These are phyloP conservation scores for Blepharisma japonicum DNA, from an alignment of 73 alveolate species.

Conservation along the genomic window DNA sequence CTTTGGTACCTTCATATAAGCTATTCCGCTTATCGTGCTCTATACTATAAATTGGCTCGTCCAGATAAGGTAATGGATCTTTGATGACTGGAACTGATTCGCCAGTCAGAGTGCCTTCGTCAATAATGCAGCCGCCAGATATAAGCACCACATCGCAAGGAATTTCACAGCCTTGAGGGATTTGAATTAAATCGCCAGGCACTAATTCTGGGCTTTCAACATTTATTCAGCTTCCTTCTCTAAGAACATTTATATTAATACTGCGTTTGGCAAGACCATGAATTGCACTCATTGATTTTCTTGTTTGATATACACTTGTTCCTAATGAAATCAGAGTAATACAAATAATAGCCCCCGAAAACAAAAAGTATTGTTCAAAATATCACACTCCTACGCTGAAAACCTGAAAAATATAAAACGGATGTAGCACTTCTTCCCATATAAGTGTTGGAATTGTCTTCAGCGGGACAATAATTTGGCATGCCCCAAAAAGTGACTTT, in stretches of 20 bases:
- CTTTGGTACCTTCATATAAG: conserved; percentile 91
- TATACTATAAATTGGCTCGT: conserved; percentile 29
- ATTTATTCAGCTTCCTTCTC: conserved; percentile 68
- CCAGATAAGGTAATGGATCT: conserved; percentile 65
- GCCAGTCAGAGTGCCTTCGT: conserved; percentile 96
- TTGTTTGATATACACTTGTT: not conserved
- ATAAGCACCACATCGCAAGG: conserved; percentile 88
- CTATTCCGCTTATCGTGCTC: conserved; percentile 83
- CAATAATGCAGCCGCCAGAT: conserved; percentile 78
- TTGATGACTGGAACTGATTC: conserved; percentile 92
- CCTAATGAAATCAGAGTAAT: conserved; percentile 7
- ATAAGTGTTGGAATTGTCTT: conserved; percentile 42
- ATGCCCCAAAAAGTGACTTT: conserved; percentile 40
- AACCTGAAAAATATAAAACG: conserved; percentile 77
- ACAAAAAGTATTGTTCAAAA: conserved; percentile 60
- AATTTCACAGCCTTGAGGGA: conserved; percentile 67
- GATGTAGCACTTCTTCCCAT: conserved; percentile 53
- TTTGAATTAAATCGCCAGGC: conserved; percentile 90
- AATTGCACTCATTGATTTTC: not conserved
- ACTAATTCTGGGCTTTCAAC: conserved; percentile 72
- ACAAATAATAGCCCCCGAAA: conserved; percentile 3
- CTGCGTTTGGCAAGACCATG: not conserved
- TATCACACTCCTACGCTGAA: conserved; percentile 73
- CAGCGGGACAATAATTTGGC: conserved; percentile 51
- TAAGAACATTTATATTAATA: conserved; percentile 8